Evolutionary conservation across 1,284 basidiomycete genomes (phyloP).

Genomic region (Ustilago curta): DNA sequence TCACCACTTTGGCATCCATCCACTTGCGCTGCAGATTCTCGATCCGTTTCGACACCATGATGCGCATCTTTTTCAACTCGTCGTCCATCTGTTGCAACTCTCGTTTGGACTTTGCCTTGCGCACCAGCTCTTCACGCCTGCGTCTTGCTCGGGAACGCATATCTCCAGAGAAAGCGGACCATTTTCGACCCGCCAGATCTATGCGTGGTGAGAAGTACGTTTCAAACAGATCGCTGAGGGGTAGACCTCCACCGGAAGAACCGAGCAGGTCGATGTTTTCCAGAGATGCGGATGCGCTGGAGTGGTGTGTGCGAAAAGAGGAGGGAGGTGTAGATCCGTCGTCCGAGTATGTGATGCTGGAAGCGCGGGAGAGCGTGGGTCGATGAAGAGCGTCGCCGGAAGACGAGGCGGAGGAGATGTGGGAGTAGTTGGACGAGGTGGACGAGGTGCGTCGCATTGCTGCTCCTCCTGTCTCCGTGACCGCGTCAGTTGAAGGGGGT

Average conservation of each 20-base stretch:
- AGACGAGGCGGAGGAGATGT: constrained; percentile 19
- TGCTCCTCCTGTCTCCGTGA: constrained; percentile 9
- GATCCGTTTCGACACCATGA: constrained; percentile 80
- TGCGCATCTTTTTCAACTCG: constrained; percentile 83
- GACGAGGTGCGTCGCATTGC: constrained; percentile 35
- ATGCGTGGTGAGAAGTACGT: constrained; percentile 90
- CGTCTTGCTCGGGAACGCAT: constrained; percentile 78
- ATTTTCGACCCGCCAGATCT: constrained; percentile 85
- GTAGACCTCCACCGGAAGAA: constrained; percentile 13
- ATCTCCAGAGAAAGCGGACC: constrained; percentile 85
- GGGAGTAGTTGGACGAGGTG: constrained; percentile 21
- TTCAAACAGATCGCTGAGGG: constrained; percentile 72
- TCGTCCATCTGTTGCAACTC: constrained; percentile 78
- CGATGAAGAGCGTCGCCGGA: constrained; percentile 14
- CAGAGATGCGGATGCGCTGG: constrained; percentile 33
- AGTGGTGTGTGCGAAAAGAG: constrained; percentile 30
- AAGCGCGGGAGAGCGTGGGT: constrained; percentile 37
- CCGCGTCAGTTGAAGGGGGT: background rate
- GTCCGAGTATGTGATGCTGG: constrained; percentile 40
- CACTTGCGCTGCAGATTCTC: constrained; percentile 78
- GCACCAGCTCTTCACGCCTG: constrained; percentile 75
- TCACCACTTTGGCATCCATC: constrained; percentile 89
- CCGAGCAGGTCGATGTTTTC: constrained; percentile 48
- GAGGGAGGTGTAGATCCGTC: constrained; percentile 18
- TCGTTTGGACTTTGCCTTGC: constrained; percentile 75